These are phyloP conservation scores for Globisporangium ultimum DNA, from an alignment of 352 stramenopile genomes.

Conservation along the genomic window DNA sequence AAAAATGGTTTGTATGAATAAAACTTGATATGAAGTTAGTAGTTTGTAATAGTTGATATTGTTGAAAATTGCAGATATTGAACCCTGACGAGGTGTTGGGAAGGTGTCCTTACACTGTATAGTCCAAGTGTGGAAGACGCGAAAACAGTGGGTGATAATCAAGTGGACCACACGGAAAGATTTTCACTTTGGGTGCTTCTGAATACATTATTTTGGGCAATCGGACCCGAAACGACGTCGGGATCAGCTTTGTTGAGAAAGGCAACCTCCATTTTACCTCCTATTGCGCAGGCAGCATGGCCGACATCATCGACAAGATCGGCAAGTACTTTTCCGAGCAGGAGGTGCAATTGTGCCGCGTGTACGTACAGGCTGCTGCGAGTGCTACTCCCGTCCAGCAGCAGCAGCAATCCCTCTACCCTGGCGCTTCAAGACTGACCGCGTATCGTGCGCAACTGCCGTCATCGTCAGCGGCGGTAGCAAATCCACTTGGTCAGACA, in stretches of 20 bases:
- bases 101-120: neutral
- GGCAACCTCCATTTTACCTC: no score
- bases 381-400: neutral
- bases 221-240: neutral
- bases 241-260: neutral
- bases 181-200: no score
- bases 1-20: no score
- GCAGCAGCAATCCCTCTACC: neutral
- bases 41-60: neutral
- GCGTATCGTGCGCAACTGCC: conserved; percentile 10
- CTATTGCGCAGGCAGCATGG: conserved; percentile 20
- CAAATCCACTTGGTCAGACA: conserved; percentile 1
- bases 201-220: neutral
- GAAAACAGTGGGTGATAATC: neutral
- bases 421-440: neutral
- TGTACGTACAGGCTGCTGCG: conserved; percentile 16
- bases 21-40: no score
- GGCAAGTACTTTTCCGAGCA: conserved; percentile 66
- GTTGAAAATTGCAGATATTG: neutral
- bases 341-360: conserved; percentile 50
- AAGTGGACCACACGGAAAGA: neutral
- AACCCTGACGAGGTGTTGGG: neutral
- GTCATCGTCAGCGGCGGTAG: neutral
- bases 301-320: conserved; percentile 65
- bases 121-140: neutral